Evolutionary conservation across 2,329 filamentous ascomycete species (phyloP).

Genomic region (Dactylellina leptospora): DNA sequence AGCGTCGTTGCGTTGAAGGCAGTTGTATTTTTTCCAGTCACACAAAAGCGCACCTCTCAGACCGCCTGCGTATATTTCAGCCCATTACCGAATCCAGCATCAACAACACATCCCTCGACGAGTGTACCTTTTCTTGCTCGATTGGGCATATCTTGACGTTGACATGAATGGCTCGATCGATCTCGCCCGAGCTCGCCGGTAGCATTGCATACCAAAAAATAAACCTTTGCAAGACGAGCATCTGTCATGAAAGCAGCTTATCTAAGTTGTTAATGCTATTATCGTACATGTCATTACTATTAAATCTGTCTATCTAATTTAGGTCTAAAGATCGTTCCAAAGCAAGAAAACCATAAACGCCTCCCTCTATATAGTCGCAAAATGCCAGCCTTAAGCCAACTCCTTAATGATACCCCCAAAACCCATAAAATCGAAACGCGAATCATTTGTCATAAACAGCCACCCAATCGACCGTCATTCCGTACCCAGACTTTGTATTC

Average conservation of each 20-base stretch:
- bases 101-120: not conserved
- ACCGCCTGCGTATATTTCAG: slow-evolving; percentile 14
- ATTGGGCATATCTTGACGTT: not conserved
- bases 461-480: slow-evolving; percentile 62
- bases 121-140: too few species aligned
- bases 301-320: not conserved
- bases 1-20: slow-evolving; percentile 9
- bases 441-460: slow-evolving; percentile 58
- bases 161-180: too few species aligned
- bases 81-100: not conserved
- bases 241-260: too few species aligned
- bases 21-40: slow-evolving; percentile 21
- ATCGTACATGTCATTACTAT: not conserved
- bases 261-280: too few species aligned
- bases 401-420: not conserved
- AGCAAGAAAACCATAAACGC: too few species aligned
- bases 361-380: too few species aligned
- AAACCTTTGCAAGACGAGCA: too few species aligned
- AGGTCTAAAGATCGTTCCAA: too few species aligned
- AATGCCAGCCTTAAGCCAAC: too few species aligned
- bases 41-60: slow-evolving; percentile 22
- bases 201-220: too few species aligned
- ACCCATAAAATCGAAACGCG: not conserved
- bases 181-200: too few species aligned
- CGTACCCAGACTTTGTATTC: slow-evolving; percentile 58